Base-by-base conservation (phyloP, 2,329 filamentous ascomycete species). In the Botryotinia narcissicola region DNA sequence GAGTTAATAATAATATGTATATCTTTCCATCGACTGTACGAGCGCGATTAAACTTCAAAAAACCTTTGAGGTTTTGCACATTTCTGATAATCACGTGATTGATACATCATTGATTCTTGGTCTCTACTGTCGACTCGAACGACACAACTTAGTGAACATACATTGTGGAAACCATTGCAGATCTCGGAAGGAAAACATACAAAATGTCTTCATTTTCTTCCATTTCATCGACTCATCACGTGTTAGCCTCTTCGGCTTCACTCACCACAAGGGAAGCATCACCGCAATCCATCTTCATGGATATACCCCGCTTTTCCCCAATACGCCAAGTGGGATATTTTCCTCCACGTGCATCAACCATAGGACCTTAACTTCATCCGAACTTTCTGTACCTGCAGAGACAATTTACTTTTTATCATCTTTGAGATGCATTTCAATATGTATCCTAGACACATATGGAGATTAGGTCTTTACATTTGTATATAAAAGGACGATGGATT, bases 291-390 rank as follows among this genome's bases (percentile, higher is more conserved):
- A 37, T 25, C 29, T 29, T 5, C 25, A 70, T 40, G 67, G 29
- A 62, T 20, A 40, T 32, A 68, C 70, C 51, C 51, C 70, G 61
- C 62, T 68, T 72, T 67, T 51, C 29, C 37, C 22, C 29, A 46
- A 48, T 25, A 14, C 44, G 46, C 48, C 32, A 60, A 67, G 70
- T 71, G 46, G 61, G 14, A 60, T 59, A 16, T 68, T 37, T 2
- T 18, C 35, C 51, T 72, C 61, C 70, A 72, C 70, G 70, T 72
- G 70, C 46, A 68, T 46, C 20, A 67, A 67, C 48, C 70, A 72
- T 68, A 72, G 70, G 70, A 46, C 61, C 37, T 67, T 32, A 68
- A 46, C 20, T 67, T 68, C 70, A 67, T 67, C 61, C 40, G 29
- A 67, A 48, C 37, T 68, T 57, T 67, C 18, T 29, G 37, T 67